Conservation (phyloP, 2,329 filamentous ascomycete genomes). For the Cryphonectria radicalis region DNA sequence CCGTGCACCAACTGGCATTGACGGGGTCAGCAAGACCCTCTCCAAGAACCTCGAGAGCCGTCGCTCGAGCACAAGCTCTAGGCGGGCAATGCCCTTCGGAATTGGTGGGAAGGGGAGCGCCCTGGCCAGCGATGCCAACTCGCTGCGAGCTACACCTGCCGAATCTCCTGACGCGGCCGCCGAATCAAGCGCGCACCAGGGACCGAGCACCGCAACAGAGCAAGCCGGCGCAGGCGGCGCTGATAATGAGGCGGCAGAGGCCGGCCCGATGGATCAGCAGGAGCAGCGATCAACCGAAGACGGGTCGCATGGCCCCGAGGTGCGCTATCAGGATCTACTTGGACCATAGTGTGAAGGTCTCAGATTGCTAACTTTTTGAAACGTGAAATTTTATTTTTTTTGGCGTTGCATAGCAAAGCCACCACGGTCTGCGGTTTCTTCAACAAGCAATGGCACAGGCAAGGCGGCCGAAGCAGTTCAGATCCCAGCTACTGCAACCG, state of each 20-base stretch:
- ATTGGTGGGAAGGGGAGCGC: slow-evolving; percentile 55
- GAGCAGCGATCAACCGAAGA: slow-evolving; percentile 31
- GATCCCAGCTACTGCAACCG: slow-evolving; percentile 39
- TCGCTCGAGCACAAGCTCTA: slow-evolving; percentile 84
- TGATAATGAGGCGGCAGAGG: slow-evolving; percentile 9
- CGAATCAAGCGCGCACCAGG: slow-evolving; percentile 24
- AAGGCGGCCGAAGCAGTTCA: slow-evolving; percentile 18
- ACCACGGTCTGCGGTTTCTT: slow-evolving; percentile 13
- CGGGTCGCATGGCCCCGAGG: slow-evolving; percentile 47
- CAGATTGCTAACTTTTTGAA: slow-evolving; percentile 38
- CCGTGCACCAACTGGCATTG: slow-evolving; percentile 59
- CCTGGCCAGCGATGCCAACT: slow-evolving; percentile 63
- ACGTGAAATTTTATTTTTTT: slow-evolving; percentile 25
- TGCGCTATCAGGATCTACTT: slow-evolving; percentile 55
- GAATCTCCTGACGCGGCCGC: slow-evolving; percentile 37
- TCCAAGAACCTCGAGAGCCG: slow-evolving; percentile 91
- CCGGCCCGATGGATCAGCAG: slow-evolving; percentile 22
- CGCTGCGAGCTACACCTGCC: slow-evolving; percentile 54
- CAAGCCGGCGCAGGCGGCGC: slow-evolving; percentile 32
- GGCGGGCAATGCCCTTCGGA: slow-evolving; percentile 69
- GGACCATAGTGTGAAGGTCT: slow-evolving; percentile 47
- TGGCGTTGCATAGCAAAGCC: slow-evolving; percentile 17
- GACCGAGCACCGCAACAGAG: slow-evolving; percentile 45
- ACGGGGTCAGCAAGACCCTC: slow-evolving; percentile 75
- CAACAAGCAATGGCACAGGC: slow-evolving; percentile 18